phyloP scores from a whole-genome alignment of 495 filamentous ascomycete genomes.

The Hypoxylon fuscum region DNA sequence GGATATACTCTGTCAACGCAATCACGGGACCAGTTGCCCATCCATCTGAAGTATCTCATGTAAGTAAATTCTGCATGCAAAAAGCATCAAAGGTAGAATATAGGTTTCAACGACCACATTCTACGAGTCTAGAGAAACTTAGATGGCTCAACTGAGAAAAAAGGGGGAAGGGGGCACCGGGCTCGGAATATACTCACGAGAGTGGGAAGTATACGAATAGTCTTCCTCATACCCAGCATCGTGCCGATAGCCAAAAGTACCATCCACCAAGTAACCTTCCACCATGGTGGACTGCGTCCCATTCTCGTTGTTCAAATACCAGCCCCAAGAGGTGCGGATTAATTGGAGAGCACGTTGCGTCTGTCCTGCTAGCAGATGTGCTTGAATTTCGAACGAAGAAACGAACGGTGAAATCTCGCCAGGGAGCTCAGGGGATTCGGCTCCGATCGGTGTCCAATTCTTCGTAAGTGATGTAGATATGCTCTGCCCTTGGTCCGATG shows the following conservation, averaged over 20 bases:
- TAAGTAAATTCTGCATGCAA: neutral
- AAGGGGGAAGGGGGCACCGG: conserved; percentile 1
- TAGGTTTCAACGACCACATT: too few species aligned
- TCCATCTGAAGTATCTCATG: conserved; percentile 48
- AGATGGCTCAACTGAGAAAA: too few species aligned
- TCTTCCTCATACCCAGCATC: conserved; percentile 60
- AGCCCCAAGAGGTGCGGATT: conserved; percentile 69
- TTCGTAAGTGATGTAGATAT: conserved; percentile 59
- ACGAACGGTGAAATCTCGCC: conserved; percentile 72
- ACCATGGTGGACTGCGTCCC: conserved; percentile 71
- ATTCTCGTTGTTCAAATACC: conserved; percentile 68
- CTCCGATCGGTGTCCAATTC: conserved; percentile 69
- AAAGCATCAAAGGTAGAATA: too few species aligned
- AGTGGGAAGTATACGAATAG: conserved; percentile 64
- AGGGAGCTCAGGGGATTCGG: conserved; percentile 65
- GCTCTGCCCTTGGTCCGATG: conserved; percentile 34
- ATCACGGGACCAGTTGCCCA: conserved; percentile 69
- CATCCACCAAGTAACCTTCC: conserved; percentile 68
- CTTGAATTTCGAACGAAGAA: conserved; percentile 70
- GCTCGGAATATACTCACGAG: conserved; percentile 48
- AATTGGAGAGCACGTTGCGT: conserved; percentile 64
- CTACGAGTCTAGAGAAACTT: too few species aligned
- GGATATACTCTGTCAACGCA: conserved; percentile 64
- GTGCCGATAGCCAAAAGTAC: conserved; percentile 66
- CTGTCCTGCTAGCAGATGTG: conserved; percentile 63